A percentile compares a stretch with the other conserved stretches of the same genome.
phyloP scores from a whole-genome alignment of 2,329 filamentous ascomycete genomes.

The Sporothrix schenckii region DNA sequence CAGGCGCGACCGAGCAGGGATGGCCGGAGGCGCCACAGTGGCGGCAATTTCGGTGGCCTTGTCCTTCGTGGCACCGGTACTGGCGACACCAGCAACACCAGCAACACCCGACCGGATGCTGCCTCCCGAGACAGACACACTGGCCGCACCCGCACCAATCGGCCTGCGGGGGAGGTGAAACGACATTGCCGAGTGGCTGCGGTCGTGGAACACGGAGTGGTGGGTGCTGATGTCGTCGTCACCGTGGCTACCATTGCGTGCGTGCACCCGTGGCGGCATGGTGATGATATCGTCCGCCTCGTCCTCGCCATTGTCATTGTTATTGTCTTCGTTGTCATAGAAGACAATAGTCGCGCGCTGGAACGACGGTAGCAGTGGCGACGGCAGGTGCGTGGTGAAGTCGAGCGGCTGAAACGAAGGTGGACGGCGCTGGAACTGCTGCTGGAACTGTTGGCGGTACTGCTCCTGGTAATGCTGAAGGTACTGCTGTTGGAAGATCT shows the following conservation, averaged over 20 bases:
- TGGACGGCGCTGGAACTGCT: slow-evolving; percentile 40
- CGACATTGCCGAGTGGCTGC: slow-evolving; percentile 57
- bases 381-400: slow-evolving; percentile 53
- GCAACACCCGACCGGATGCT: slow-evolving; percentile 14
- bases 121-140: neutral
- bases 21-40: slow-evolving; percentile 34
- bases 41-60: neutral
- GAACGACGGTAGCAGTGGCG: slow-evolving; percentile 60
- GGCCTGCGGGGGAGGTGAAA: slow-evolving; percentile 59
- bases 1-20: slow-evolving; percentile 52
- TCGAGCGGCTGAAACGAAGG: slow-evolving; percentile 58
- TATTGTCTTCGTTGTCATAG: slow-evolving; percentile 24
- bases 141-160: slow-evolving; percentile 36
- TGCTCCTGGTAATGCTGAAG: slow-evolving; percentile 28
- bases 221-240: slow-evolving; percentile 43
- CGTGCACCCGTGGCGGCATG: slow-evolving; percentile 48
- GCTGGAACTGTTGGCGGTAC: slow-evolving; percentile 30
- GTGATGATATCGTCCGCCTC: slow-evolving; percentile 35
- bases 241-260: slow-evolving; percentile 40
- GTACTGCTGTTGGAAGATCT: slow-evolving; percentile 25
- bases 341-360: slow-evolving; percentile 42
- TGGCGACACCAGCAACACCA: neutral
- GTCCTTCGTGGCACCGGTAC: too few species aligned
- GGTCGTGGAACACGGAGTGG: slow-evolving; percentile 43
- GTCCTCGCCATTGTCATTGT: slow-evolving; percentile 34